Percentiles rank a stretch among this genome's conserved stretches.
These are phyloP conservation scores for Hirschfeldia incana DNA, from an alignment of 345 rosid species.

Conservation along the genomic window DNA sequence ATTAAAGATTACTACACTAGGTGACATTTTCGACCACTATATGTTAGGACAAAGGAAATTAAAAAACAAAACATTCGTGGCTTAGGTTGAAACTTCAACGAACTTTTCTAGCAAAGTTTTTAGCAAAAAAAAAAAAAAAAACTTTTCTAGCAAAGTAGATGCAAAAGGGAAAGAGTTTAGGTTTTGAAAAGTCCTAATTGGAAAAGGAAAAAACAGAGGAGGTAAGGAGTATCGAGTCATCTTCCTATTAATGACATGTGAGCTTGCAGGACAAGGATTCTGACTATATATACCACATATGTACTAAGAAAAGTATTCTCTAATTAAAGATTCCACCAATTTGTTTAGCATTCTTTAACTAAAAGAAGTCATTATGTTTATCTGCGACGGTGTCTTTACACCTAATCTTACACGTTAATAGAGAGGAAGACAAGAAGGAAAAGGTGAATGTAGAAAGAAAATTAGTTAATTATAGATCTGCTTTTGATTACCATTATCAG, in stretches of 20 bases:
- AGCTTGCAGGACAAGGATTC: slow-evolving; percentile 17
- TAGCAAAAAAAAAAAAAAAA: too few species aligned
- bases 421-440: background rate
- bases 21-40: background rate
- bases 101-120: background rate
- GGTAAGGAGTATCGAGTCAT: slow-evolving; percentile 23
- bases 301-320: background rate
- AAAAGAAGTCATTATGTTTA: background rate
- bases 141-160: background rate
- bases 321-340: background rate
- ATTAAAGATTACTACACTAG: background rate
- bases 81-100: background rate
- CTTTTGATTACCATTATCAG: background rate
- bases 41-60: background rate
- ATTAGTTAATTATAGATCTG: background rate
- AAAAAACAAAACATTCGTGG: background rate
- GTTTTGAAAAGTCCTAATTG: background rate
- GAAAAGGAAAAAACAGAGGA: background rate
- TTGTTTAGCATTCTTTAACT: background rate
- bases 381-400: slow-evolving; percentile 11
- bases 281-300: slow-evolving; percentile 11
- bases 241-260: slow-evolving; percentile 14
- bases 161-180: background rate
- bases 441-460: background rate
- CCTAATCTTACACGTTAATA: background rate